Base-by-base conservation (phyloP, 495 filamentous ascomycete genomes). In the Tuber magnatum region DNA sequence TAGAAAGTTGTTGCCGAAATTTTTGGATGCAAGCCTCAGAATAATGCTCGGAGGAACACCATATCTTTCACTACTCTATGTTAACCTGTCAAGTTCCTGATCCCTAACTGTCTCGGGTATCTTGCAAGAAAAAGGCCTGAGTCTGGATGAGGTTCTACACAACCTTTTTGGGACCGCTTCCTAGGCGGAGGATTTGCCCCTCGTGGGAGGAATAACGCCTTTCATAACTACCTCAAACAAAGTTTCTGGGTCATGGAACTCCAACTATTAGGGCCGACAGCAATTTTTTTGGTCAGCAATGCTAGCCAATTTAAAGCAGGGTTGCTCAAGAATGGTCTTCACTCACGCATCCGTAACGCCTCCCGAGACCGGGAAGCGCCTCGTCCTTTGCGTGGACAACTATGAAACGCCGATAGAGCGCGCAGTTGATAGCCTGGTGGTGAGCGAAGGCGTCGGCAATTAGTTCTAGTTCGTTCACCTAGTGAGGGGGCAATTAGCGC, bases 191-290 rank as follows among this genome's bases (percentile, higher is more conserved):
- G 80, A 22, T 71, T 83, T 73, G 72, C 82, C 68, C 14, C 56
- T 35, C 0, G 56, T 2, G 28, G 56, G 56, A 35, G 56, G 56
- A 12, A 35, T 3, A 81, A 82, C 22, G 88, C 82, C 75, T 90
- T 90, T 77, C 84, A 87, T 82, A 88, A 91, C 80, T 90, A 90
- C 83, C 81, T 87, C 74, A 83, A 82, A 68, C 76, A 83, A 38
- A 81, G 85, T 41, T 74, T 82, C 74, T 71, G 84, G 74, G 65
- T 74, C 65, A 74, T 74, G 80, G 68, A 75, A 74, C 35, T 74
- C 77, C 28, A 65, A 35, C 56, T 65, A 1, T 65, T 65, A 0
- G 28, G 28, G 28, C 28, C 28, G 4, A 0, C 5, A 6, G 14
- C 12, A 68, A 74, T 73, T 46, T 78, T 35, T n/a, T 48, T 41